Conservation (phyloP, 2,329 filamentous ascomycete species). For the Plectosphaerella sp. region DNA sequence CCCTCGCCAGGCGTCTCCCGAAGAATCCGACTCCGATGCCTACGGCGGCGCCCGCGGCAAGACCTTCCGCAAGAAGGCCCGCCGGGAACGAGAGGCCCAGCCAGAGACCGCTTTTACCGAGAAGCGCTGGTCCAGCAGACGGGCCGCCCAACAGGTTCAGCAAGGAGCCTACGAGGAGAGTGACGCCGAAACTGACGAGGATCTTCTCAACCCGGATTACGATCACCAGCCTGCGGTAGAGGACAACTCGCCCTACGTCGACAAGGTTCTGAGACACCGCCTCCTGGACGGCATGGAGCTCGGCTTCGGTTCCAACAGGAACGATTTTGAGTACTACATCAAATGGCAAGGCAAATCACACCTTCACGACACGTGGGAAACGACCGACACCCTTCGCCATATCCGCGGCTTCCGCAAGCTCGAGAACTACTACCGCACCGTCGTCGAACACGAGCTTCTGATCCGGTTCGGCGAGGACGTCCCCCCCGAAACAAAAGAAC, state of each 20-base stretch:
- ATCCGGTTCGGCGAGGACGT: conserved; percentile 72
- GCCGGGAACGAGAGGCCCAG: conserved; percentile 65
- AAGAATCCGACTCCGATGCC: conserved; percentile 67
- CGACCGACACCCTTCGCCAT: conserved; percentile 66
- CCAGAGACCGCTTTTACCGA: conserved; percentile 66
- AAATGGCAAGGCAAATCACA: conserved; percentile 98
- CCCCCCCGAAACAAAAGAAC: conserved; percentile 81
- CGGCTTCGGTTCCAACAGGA: conserved; percentile 51
- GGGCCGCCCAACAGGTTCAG: conserved; percentile 71
- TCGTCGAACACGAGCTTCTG: conserved; percentile 74
- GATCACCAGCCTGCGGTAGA: conserved; percentile 69
- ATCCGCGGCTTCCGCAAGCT: conserved; percentile 82
- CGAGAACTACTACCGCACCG: conserved; percentile 90
- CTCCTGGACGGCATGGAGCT: conserved; percentile 64
- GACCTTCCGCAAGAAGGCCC: conserved; percentile 70
- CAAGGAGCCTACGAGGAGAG: conserved; percentile 62
- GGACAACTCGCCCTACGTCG: conserved; percentile 80
- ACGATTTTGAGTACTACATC: conserved; percentile 87
- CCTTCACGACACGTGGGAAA: conserved; percentile 94
- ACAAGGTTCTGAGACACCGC: conserved; percentile 84
- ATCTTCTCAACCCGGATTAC: conserved; percentile 49
- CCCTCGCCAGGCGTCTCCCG: conserved; percentile 42
- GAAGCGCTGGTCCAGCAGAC: conserved; percentile 86
- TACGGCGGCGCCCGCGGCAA: conserved; percentile 75
- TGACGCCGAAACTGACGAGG: conserved; percentile 61